phyloP scores from a whole-genome alignment of 345 rosid genomes.

The Salix dunnii region DNA sequence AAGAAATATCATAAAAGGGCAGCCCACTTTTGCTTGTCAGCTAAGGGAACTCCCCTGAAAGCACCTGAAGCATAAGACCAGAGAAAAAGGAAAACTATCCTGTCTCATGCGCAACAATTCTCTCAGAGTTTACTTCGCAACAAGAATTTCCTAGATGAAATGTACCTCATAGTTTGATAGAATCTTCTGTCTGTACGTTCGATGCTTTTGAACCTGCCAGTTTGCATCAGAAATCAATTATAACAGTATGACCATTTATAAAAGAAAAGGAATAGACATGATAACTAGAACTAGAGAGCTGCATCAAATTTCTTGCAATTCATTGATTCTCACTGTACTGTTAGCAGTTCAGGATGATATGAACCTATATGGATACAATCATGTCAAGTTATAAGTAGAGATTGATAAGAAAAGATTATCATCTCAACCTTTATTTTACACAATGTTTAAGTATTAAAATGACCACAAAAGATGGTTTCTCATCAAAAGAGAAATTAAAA shows the following conservation, averaged over 20 bases:
- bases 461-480: background rate
- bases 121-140: background rate
- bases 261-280: background rate
- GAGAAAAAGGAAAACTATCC: background rate
- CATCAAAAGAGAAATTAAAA: background rate
- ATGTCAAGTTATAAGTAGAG: background rate
- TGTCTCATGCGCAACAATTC: background rate
- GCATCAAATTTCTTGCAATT: background rate
- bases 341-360: background rate
- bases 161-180: constrained; percentile 26
- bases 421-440: background rate
- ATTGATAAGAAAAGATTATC: background rate
- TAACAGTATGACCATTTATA: background rate
- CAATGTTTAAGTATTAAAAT: background rate
- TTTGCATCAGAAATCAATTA: background rate
- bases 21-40: background rate
- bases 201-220: constrained; percentile 26
- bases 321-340: background rate
- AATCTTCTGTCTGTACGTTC: constrained; percentile 27
- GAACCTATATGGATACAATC: background rate
- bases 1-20: background rate
- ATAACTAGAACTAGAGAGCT: background rate
- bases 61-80: background rate
- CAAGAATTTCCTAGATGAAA: background rate
- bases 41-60: background rate